These are phyloP conservation scores for Gillenia trifoliata DNA, from an alignment of 306 rosid species.

Conservation along the genomic window DNA sequence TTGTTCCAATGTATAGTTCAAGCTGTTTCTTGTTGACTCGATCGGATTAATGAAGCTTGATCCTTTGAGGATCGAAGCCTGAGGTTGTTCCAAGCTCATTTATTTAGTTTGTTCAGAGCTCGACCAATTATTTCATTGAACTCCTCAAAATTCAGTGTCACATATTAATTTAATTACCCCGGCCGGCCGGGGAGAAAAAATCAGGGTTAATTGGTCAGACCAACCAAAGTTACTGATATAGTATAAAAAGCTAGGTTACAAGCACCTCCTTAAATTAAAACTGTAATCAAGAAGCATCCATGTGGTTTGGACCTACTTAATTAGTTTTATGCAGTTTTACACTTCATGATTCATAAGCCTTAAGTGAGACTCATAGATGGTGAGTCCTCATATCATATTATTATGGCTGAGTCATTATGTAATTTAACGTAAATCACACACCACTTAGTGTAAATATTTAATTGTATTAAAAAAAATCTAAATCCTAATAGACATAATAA, in stretches of 20 bases:
- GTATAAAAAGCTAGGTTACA: neutral
- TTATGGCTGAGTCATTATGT: neutral
- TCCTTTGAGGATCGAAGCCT: neutral
- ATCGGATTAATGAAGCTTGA: neutral
- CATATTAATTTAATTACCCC: neutral
- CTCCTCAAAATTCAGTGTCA: neutral
- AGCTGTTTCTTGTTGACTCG: neutral
- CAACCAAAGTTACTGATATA: neutral
- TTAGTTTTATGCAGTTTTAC: neutral
- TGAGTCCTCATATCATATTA: neutral
- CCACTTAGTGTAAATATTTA: too few species aligned
- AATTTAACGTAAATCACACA: too few species aligned
- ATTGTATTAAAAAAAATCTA: too few species aligned
- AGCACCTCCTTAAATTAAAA: neutral
- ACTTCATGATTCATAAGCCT: neutral
- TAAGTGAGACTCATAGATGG: neutral
- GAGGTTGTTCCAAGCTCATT: neutral
- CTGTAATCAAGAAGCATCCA: neutral
- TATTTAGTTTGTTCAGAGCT: neutral
- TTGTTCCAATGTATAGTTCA: neutral
- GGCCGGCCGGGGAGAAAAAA: neutral
- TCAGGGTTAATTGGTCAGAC: neutral
- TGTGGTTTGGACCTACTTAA: neutral
- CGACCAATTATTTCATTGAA: neutral
- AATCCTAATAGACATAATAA: neutral